Base-by-base conservation (phyloP, 164 flowering plant genomes). In the Platanus orientalis region DNA sequence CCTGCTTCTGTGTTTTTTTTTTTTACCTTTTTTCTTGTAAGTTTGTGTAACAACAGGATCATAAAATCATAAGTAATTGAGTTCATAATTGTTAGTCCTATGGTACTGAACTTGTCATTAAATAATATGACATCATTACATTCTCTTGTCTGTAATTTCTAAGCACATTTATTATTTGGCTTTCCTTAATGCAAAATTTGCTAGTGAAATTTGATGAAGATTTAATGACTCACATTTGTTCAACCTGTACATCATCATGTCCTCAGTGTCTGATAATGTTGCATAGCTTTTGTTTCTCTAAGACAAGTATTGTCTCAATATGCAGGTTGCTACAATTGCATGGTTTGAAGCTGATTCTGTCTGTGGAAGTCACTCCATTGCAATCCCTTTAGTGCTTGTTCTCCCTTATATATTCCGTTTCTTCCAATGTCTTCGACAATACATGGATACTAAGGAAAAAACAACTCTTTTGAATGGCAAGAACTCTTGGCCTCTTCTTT, bases 301-400 rank as follows among this genome's bases (percentile, higher is more conserved):
- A 10, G 17, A 40, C 16, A 30, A 40, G 54, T 23, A 7, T 5
- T 45, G 36, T 39, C 16, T 47, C 17, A 13, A 21, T 69, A 16
- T 65, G 56, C 78, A 94, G 98, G 99, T 94, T 60, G 96, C 97
- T 20, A 94, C 99, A 30, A 88, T 94, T 74, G 99, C 99, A 55
- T 94, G 99, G 99, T 91, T 92, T 84, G 99, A 94, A 81, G 99
- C 97, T 59, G 96, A 94, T 74, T 89, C 99, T 69, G 83, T 91
- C 24, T 94, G 99, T 71, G 99, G 99, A 49, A 89, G 99, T 73
- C 99, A 94, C 73, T 83, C 96, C 54, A 76, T 83, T 66, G 88
- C 92, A 27, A 89, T 94, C 42, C 99, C 99, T 39, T 63, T 89
- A n/a, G 89, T 80, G 69, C 92, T 91, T 56, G 97, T 91, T 61